Percentiles rank a stretch among this genome's conserved stretches.
Conservation (phyloP, 345 rosid species). For the Citrus maxima region DNA sequence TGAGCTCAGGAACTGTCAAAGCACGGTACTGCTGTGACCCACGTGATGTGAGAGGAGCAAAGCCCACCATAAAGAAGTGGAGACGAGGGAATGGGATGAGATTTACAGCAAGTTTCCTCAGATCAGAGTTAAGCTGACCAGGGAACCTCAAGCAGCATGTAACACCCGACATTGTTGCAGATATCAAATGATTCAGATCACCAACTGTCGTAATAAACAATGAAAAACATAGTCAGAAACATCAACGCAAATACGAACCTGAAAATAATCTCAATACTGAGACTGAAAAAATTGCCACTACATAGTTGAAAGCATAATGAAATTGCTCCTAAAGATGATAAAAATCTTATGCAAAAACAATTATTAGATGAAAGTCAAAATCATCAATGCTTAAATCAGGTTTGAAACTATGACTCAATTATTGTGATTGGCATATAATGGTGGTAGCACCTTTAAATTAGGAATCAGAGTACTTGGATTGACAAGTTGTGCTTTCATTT, state of each 20-base stretch:
- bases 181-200: constrained; percentile 38
- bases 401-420: no score
- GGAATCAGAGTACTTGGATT: no score
- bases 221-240: not conserved
- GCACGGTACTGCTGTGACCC: constrained; percentile 75
- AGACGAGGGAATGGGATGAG: constrained; percentile 74
- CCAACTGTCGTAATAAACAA: constrained; percentile 28
- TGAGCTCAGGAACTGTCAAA: constrained; percentile 70
- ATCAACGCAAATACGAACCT: not conserved
- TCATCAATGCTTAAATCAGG: no score
- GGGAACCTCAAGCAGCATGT: constrained; percentile 46
- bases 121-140: constrained; percentile 44
- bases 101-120: constrained; percentile 46
- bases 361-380: no score
- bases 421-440: no score
- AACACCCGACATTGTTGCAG: constrained; percentile 46
- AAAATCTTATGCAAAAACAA: no score
- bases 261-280: no score
- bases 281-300: no score
- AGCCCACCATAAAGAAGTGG: constrained; percentile 79
- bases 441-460: no score
- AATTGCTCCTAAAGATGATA: not conserved
- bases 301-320: not conserved
- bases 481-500: no score
- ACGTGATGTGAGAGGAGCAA: constrained; percentile 80